These are phyloP conservation scores for Aegilops sharonensis DNA, from an alignment of 176 grass and related monocot genomes.

Conservation along the genomic window DNA sequence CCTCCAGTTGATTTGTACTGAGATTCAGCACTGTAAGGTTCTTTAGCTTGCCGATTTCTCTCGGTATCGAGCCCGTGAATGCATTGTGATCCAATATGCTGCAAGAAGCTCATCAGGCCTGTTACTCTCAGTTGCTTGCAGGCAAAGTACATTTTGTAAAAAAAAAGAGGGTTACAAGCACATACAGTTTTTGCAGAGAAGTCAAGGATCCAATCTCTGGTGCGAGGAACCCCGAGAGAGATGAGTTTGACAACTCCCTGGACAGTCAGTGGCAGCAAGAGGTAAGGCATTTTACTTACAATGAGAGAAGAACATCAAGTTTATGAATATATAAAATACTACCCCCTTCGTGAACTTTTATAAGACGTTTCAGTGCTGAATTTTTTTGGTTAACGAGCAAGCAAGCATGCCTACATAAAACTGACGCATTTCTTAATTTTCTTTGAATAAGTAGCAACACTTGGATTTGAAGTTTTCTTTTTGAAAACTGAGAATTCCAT, in stretches of 20 bases:
- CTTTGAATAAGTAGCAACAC: background rate
- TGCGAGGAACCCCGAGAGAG: constrained; percentile 66
- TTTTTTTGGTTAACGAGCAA: background rate
- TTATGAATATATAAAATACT: background rate
- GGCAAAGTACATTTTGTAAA: background rate
- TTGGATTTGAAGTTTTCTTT: background rate
- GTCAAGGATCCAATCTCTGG: constrained; percentile 52
- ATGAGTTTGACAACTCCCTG: constrained; percentile 71
- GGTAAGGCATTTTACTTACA: background rate
- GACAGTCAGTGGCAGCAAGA: constrained; percentile 5
- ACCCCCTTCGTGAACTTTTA: too few relatives aligned
- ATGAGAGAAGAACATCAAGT: background rate
- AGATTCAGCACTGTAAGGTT: constrained; percentile 59
- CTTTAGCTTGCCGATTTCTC: constrained; percentile 50
- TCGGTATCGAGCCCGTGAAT: constrained; percentile 58
- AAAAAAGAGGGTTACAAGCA: background rate
- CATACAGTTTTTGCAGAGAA: constrained; percentile 73
- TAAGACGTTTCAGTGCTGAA: background rate
- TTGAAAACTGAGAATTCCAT: background rate
- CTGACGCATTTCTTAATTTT: too few relatives aligned
- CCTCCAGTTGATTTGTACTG: constrained; percentile 55
- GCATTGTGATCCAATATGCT: constrained; percentile 61
- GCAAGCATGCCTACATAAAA: background rate
- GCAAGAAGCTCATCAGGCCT: constrained; percentile 21
- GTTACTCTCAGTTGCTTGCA: background rate